Evolutionary conservation across 306 rosid genomes (phyloP), one percentile per base, ranked within the genome.

Genomic region (Prosopis cineraria): DNA sequence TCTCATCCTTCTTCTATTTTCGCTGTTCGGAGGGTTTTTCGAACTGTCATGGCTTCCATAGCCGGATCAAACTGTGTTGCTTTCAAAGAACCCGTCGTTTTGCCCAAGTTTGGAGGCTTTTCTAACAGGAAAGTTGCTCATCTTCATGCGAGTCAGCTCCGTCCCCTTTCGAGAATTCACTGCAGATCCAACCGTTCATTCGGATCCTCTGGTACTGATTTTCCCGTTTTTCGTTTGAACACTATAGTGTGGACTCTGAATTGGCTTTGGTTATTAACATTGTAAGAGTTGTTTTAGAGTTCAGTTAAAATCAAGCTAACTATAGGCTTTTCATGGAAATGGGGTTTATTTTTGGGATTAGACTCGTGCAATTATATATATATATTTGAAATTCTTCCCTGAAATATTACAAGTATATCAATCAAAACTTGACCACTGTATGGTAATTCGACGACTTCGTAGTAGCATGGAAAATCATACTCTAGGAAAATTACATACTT

Each of bases 21-120:
- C 68, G 45, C 34, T 67, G 85, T 79, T 79, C 72, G 72, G 34
- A 58, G 65, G 74, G 75, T 79, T 40, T 50, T 80, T 71, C 56
- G 72, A 76, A 78, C 84, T 59, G 2, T 71, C 47, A 92, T 94
- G 98, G 97, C 95, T 78, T 79, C 93, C 63, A 55, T 94, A 17
- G 76, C 89, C 55, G 90, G 88, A 75, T 89, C 97, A 52, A 87
- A 87, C 70, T 82, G 84, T 81, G 79, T 85, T 60, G 79, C 89
- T 72, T 81, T 85, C 59, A 86, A 83, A 70, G 76, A 88, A 71
- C 58, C 81, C 37, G 73, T 84, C 70, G 56, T 72, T 37, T 10
- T 87, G 29, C 79, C 52, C 39, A 78, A 67, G 40, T 69, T 82
- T 50, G 84, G 81, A 43, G 85, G 72, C 3, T 58, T 27, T 27